Conservation (phyloP, 768 basidiomycete species). For the Calocera cornea region DNA sequence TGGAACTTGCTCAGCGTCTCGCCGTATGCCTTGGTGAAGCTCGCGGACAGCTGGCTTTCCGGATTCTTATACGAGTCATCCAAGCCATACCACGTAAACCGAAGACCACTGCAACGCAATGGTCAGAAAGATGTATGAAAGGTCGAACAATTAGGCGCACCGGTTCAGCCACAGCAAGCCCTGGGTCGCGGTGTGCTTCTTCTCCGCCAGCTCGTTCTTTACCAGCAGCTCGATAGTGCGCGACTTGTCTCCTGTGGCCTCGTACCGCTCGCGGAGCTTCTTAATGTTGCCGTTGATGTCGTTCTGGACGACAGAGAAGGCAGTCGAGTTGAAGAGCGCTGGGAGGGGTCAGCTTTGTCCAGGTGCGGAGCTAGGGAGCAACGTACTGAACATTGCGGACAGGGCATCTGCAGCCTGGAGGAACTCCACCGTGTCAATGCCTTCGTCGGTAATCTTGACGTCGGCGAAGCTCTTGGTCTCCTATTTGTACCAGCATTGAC, state of each 20-base stretch:
- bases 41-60: constrained; percentile 49
- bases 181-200: constrained; percentile 79
- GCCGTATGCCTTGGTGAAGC: constrained; percentile 74
- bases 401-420: constrained; percentile 80
- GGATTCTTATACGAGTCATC: constrained; percentile 52
- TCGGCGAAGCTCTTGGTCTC: constrained; percentile 79
- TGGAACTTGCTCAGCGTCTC: constrained; percentile 74
- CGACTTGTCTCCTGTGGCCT: constrained; percentile 48
- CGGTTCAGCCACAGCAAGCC: constrained; percentile 84
- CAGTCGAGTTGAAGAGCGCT: constrained; percentile 78
- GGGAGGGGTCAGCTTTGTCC: not conserved
- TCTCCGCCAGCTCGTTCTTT: constrained; percentile 67
- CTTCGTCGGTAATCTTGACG: constrained; percentile 71
- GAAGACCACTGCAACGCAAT: constrained; percentile 45
- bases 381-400: constrained; percentile 76
- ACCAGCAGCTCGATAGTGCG: constrained; percentile 74
- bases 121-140: not conserved
- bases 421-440: constrained; percentile 79
- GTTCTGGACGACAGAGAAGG: constrained; percentile 68
- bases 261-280: constrained; percentile 83
- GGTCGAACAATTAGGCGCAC: constrained; percentile 16
- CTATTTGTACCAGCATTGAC: not conserved
- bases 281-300: constrained; percentile 91
- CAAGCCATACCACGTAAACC: constrained; percentile 77
- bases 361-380: constrained; percentile 6